phyloP scores from a whole-genome alignment of 345 rosid species.

The Toxicodendron radicans region DNA sequence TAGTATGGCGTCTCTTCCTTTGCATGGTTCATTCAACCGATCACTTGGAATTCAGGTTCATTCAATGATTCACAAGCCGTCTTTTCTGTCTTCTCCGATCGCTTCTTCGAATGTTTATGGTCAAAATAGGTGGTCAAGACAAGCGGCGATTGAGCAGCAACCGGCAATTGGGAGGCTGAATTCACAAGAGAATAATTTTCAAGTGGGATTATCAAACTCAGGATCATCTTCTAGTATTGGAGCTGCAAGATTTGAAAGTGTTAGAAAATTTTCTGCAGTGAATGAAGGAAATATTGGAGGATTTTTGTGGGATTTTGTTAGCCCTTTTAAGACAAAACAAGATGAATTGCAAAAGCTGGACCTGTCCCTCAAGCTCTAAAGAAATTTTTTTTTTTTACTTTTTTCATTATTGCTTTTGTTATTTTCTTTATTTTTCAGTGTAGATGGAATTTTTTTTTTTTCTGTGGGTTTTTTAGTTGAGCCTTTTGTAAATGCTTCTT shows the following conservation, averaged over 20 bases:
- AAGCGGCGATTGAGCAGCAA: conserved; percentile 39
- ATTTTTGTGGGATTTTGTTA: conserved; percentile 44
- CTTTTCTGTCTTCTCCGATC: conserved; percentile 9
- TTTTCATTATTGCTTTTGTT: not conserved
- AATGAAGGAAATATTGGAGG: conserved; percentile 31
- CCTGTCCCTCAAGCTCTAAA: conserved; percentile 88
- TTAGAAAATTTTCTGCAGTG: conserved; percentile 36
- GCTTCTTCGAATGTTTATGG: conserved; percentile 30
- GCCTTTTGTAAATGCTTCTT: conserved; percentile 34
- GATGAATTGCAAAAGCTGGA: conserved; percentile 77
- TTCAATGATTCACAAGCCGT: conserved; percentile 66
- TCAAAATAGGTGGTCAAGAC: conserved; percentile 44
- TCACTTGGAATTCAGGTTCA: conserved; percentile 70
- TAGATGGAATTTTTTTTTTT: not conserved
- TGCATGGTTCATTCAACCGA: conserved; percentile 63
- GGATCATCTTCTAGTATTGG: conserved; percentile 32
- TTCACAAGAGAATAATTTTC: conserved; percentile 28
- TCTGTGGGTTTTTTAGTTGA: conserved; percentile 9
- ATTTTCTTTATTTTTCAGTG: not conserved
- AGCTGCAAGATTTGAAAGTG: conserved; percentile 36
- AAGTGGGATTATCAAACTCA: conserved; percentile 9
- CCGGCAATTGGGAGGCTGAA: conserved; percentile 42
- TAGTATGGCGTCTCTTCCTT: conserved; percentile 74
- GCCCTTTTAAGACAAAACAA: conserved; percentile 48
- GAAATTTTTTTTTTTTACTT: not conserved